Conservation (phyloP, 2,329 filamentous ascomycete species). For the Fusarium redolens region DNA sequence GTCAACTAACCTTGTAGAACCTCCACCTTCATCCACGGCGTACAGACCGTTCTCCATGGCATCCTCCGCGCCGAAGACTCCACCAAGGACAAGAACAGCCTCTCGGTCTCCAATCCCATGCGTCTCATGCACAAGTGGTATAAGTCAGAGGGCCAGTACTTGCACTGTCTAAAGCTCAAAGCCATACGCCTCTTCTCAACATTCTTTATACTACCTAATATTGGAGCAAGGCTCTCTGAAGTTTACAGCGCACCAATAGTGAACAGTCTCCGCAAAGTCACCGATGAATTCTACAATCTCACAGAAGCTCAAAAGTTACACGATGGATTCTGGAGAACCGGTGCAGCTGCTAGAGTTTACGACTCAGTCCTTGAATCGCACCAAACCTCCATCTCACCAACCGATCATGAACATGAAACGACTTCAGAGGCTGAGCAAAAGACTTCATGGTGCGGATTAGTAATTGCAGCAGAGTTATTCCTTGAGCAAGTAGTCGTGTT, state of each 20-base stretch:
- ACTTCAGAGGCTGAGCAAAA: not conserved
- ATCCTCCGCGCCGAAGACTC: not conserved
- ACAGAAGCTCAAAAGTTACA: not conserved
- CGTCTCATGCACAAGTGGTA: not conserved
- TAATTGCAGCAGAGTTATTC: not conserved
- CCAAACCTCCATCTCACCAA: not conserved
- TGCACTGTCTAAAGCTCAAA: slow-evolving; percentile 7
- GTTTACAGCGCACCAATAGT: not conserved
- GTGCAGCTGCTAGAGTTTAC: not conserved
- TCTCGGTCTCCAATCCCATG: not conserved
- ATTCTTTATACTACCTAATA: not conserved
- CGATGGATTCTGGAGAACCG: slow-evolving; percentile 4
- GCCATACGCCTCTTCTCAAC: slow-evolving; percentile 12
- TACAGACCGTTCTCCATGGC: not conserved
- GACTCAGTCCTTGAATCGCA: not conserved
- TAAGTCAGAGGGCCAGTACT: not conserved
- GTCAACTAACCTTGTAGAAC: not conserved
- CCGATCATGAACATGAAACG: rapidly evolving
- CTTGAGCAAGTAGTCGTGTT: not conserved
- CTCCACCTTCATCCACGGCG: not conserved
- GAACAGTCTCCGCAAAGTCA: not conserved
- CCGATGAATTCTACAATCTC: not conserved
- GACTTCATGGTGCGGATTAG: slow-evolving; percentile 8
- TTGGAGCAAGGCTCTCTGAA: not conserved
- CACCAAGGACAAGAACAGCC: rapidly evolving